Evolutionary conservation across 768 basidiomycete species (phyloP).

Genomic region (Fibroporia radiculosa): DNA sequence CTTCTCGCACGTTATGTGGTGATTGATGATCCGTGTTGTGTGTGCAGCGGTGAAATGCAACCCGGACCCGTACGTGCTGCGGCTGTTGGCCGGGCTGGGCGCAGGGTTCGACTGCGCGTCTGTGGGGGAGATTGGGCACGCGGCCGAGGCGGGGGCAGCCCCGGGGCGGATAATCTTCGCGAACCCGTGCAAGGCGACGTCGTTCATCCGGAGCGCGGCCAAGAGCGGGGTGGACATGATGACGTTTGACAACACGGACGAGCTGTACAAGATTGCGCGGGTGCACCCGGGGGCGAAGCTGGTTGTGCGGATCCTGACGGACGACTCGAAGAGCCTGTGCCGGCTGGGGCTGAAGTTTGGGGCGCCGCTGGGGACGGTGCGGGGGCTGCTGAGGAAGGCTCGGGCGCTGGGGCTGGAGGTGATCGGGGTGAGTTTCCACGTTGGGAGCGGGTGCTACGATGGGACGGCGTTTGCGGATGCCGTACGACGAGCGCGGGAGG

Average conservation of each 20-base stretch:
- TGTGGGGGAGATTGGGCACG: conserved; percentile 80
- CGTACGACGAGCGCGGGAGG: conserved; percentile 68
- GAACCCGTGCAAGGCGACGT: conserved; percentile 96
- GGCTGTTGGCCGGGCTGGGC: conserved; percentile 84
- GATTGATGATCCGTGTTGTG: too few species aligned
- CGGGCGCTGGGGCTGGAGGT: conserved; percentile 75
- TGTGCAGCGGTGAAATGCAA: conserved; percentile 90
- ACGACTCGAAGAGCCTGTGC: conserved; percentile 92
- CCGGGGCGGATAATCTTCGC: conserved; percentile 90
- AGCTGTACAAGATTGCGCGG: conserved; percentile 86
- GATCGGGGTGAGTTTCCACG: conserved; percentile 95
- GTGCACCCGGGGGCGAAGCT: conserved; percentile 76
- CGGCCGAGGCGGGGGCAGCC: conserved; percentile 65
- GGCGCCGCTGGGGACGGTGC: conserved; percentile 77
- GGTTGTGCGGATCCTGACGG: conserved; percentile 92
- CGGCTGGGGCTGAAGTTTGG: conserved; percentile 95
- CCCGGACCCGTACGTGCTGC: conserved; percentile 90
- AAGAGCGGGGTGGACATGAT: conserved; percentile 78
- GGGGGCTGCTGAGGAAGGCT: conserved; percentile 72
- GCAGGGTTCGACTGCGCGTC: conserved; percentile 98
- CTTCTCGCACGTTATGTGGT: too few species aligned
- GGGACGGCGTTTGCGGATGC: conserved; percentile 87
- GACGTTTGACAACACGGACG: conserved; percentile 98
- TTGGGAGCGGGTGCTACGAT: conserved; percentile 95
- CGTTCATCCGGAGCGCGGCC: conserved; percentile 83